phyloP scores from a whole-genome alignment of 495 filamentous ascomycete species.

The Melanomma pulvis-pyrius region DNA sequence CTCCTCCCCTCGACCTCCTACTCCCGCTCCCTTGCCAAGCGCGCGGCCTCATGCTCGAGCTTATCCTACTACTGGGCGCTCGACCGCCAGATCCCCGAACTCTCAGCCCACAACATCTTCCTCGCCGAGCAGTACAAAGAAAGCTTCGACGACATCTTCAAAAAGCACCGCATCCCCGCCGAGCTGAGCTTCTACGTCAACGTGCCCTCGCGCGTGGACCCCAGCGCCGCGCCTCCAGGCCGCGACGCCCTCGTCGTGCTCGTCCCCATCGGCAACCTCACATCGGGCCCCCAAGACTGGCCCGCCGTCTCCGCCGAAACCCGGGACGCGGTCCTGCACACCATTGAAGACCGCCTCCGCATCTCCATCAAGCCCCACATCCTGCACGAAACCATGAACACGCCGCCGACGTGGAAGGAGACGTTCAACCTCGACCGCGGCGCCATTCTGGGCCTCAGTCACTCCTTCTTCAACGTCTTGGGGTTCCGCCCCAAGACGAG shows the following conservation, averaged over 20 bases:
- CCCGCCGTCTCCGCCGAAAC: slow-evolving; percentile 53
- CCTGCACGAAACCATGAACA: slow-evolving; percentile 62
- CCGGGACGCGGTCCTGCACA: slow-evolving; percentile 57
- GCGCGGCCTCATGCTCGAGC: slow-evolving; percentile 63
- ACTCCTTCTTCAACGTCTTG: slow-evolving; percentile 73
- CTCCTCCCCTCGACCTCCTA: slow-evolving; percentile 57
- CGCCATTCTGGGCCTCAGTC: slow-evolving; percentile 67
- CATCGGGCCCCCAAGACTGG: slow-evolving; percentile 58
- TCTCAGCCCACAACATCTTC: slow-evolving; percentile 75
- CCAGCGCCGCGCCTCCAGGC: slow-evolving; percentile 63
- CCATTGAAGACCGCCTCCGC: slow-evolving; percentile 58
- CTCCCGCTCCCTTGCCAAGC: slow-evolving; percentile 51
- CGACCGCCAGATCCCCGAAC: slow-evolving; percentile 55
- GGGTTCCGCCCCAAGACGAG: slow-evolving; percentile 63
- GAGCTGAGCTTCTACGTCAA: slow-evolving; percentile 76
- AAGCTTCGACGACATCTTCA: slow-evolving; percentile 72
- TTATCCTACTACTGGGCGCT: slow-evolving; percentile 78
- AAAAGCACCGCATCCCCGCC: slow-evolving; percentile 61
- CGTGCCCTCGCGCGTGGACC: slow-evolving; percentile 66
- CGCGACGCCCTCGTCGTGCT: slow-evolving; percentile 66
- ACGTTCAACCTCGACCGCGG: slow-evolving; percentile 72
- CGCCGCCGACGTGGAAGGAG: slow-evolving; percentile 61
- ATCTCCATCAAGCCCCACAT: slow-evolving; percentile 52
- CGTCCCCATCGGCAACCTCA: slow-evolving; percentile 67
- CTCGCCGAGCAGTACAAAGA: slow-evolving; percentile 68